These are phyloP conservation scores for Cladophialophora carrionii DNA, from an alignment of 2,329 filamentous ascomycete species.

Conservation along the genomic window DNA sequence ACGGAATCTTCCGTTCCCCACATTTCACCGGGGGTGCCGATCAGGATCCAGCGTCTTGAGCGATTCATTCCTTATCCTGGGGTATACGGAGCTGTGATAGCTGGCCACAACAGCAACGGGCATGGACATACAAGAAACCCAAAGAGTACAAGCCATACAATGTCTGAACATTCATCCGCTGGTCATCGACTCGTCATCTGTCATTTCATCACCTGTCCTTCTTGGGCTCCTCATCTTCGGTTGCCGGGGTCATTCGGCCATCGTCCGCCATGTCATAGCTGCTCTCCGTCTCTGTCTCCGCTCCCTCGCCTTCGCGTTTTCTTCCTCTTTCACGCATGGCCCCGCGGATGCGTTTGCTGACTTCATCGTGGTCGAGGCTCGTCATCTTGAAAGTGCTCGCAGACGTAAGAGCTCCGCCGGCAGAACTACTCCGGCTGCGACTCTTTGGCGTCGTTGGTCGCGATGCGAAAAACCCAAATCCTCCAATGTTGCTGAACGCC, in stretches of 20 bases:
- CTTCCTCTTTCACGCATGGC: slow-evolving; percentile 81
- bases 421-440: slow-evolving; percentile 71
- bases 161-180: neutral
- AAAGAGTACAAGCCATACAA: neutral
- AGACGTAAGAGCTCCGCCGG: slow-evolving; percentile 62
- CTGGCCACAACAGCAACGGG: neutral
- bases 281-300: slow-evolving; percentile 35
- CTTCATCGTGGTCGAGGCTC: slow-evolving; percentile 70
- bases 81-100: too few relatives aligned
- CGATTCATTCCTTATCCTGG: neutral
- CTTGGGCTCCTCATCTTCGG: slow-evolving; percentile 38
- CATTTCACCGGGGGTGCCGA: neutral
- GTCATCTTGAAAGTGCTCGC: slow-evolving; percentile 72
- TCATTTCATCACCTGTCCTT: slow-evolving; percentile 31
- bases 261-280: slow-evolving; percentile 39
- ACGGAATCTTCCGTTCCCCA: neutral
- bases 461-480: slow-evolving; percentile 87
- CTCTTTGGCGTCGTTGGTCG: slow-evolving; percentile 79
- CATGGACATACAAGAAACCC: neutral
- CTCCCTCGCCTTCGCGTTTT: slow-evolving; percentile 45
- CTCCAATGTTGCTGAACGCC: slow-evolving; percentile 86
- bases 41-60: neutral
- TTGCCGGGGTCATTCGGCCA: slow-evolving; percentile 33
- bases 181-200: neutral
- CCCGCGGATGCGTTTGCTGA: slow-evolving; percentile 78